Conservation (phyloP, 257 asterid genomes). For the Voacanga thouarsii region DNA sequence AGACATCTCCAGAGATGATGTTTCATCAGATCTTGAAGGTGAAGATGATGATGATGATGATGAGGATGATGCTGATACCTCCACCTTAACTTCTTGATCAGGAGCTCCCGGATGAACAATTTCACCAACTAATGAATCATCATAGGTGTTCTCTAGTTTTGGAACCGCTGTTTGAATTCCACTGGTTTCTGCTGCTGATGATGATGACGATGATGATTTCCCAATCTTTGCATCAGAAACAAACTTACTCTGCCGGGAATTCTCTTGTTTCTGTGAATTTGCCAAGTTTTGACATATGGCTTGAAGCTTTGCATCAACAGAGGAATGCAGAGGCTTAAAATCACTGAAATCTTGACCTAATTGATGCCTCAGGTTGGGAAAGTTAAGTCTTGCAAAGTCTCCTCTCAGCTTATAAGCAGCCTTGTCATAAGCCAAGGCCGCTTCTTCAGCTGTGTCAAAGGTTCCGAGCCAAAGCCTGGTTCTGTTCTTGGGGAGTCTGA, state of each 20-base stretch:
- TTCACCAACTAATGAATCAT: conserved; percentile 24
- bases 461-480: conserved; percentile 95
- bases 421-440: conserved; percentile 78
- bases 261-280: conserved; percentile 43
- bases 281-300: conserved; percentile 66
- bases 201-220: not conserved
- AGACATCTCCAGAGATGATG: conserved; percentile 32
- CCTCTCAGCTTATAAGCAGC: conserved; percentile 91
- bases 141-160: conserved; percentile 15
- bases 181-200: not conserved
- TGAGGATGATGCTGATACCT: conserved; percentile 41
- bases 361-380: conserved; percentile 66
- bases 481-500: conserved; percentile 81
- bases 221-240: not conserved
- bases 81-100: conserved; percentile 24
- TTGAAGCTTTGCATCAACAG: conserved; percentile 78
- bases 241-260: conserved; percentile 13
- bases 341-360: conserved; percentile 38
- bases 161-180: not conserved
- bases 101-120: not conserved
- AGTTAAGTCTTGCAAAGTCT: conserved; percentile 75
- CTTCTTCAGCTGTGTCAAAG: conserved; percentile 84
- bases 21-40: conserved; percentile 26
- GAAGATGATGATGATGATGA: conserved; percentile 28
- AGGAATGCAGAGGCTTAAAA: conserved; percentile 61